These are phyloP conservation scores for Liquidambar formosana DNA, from an alignment of 164 flowering plant genomes.

Conservation along the genomic window DNA sequence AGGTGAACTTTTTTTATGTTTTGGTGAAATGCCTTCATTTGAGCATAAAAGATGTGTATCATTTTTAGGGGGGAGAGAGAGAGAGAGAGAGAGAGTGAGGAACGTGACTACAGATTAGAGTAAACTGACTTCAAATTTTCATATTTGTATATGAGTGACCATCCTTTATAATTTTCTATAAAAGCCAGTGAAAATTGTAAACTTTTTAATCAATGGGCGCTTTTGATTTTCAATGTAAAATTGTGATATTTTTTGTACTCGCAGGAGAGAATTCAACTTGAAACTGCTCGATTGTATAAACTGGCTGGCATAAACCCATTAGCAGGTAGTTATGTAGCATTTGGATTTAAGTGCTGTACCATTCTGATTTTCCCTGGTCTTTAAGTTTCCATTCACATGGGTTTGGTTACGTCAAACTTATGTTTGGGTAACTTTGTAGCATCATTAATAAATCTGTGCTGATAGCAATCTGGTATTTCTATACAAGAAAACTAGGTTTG, in stretches of 20 bases:
- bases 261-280: slow-evolving; percentile 93
- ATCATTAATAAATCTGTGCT: background rate
- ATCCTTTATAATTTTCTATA: background rate
- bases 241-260: slow-evolving; percentile 13
- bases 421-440: background rate
- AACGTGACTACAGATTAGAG: too few species aligned
- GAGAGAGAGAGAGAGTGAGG: background rate
- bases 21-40: background rate
- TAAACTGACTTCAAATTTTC: too few species aligned
- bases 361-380: background rate
- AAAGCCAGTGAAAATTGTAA: background rate
- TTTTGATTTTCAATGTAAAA: background rate
- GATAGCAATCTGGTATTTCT: background rate
- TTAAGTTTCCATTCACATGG: background rate
- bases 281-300: slow-evolving; percentile 91
- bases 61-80: background rate
- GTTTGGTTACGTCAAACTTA: background rate
- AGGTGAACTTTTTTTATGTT: slow-evolving; percentile 40
- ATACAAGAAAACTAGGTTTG: background rate
- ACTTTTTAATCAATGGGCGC: background rate
- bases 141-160: background rate
- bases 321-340: slow-evolving; percentile 58
- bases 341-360: background rate
- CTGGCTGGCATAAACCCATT: slow-evolving; percentile 91
- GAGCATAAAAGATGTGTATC: background rate